These are phyloP conservation scores for Mucor velutinosus DNA, from an alignment of 371 early-diverging fungal genomes.

Conservation along the genomic window DNA sequence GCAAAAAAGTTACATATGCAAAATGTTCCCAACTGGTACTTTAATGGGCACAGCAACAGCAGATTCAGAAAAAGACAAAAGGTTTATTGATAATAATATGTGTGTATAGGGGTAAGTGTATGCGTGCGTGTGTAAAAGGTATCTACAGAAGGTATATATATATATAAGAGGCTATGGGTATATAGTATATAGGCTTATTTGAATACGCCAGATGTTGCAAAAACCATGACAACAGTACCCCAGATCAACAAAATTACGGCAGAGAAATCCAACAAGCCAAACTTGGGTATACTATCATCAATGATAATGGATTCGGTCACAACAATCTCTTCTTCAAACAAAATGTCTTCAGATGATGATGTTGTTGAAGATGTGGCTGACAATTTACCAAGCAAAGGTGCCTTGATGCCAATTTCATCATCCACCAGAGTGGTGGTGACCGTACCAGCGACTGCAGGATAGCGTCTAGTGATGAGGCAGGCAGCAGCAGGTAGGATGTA, in stretches of 20 bases:
- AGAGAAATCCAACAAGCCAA: slow-evolving; percentile 31
- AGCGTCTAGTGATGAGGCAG: slow-evolving; percentile 38
- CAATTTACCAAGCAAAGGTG: neutral
- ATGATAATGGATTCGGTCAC: slow-evolving; percentile 5
- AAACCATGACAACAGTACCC: slow-evolving; percentile 51
- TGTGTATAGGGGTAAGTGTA: too few species aligned
- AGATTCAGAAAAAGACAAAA: too few species aligned
- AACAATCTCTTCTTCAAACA: neutral
- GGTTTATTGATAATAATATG: too few species aligned
- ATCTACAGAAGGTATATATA: neutral
- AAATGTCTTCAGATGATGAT: neutral
- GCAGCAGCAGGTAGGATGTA: slow-evolving; percentile 59
- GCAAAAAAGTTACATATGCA: too few species aligned
- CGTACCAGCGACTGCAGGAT: slow-evolving; percentile 4
- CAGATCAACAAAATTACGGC: slow-evolving; percentile 40
- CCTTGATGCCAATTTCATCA: slow-evolving; percentile 1
- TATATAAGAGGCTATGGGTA: neutral
- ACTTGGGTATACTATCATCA: slow-evolving; percentile 27
- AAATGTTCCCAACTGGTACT: too few species aligned
- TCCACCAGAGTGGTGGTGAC: neutral
- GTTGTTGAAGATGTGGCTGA: slow-evolving; percentile 11
- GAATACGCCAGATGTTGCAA: slow-evolving; percentile 38
- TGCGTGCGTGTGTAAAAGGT: neutral
- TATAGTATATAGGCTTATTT: slow-evolving; percentile 10
- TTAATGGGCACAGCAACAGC: too few species aligned